A percentile compares a stretch with the other conserved stretches of the same genome.
phyloP scores from a whole-genome alignment of 129 eudicot genomes.

The Artemisia tridentata region DNA sequence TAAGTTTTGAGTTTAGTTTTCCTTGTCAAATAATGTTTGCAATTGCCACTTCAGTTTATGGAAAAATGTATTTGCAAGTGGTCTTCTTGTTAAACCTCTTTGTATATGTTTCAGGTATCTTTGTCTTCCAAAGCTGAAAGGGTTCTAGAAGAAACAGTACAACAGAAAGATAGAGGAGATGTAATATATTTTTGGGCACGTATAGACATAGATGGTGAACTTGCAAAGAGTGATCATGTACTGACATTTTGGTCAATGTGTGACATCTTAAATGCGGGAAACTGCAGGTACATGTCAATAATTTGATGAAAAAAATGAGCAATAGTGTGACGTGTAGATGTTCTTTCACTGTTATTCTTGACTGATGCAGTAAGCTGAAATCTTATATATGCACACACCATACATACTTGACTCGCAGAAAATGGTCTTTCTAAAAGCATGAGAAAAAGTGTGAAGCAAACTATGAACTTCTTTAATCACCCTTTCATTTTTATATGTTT shows the following conservation, averaged over 20 bases:
- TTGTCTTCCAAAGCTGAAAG: conserved; percentile 72
- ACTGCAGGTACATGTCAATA: conserved; percentile 58
- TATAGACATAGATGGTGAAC: conserved; percentile 57
- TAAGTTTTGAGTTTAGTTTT: background rate
- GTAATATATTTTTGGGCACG: conserved; percentile 82
- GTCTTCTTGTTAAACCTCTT: conserved; percentile 6
- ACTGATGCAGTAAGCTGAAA: background rate
- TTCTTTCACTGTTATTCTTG: background rate
- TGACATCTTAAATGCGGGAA: conserved; percentile 87
- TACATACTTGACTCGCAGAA: background rate
- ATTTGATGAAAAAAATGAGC: too few relatives aligned
- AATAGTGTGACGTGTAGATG: background rate
- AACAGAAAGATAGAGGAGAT: conserved; percentile 64
- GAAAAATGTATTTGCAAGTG: conserved; percentile 4
- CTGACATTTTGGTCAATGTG: conserved; percentile 91
- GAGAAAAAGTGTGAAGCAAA: too few relatives aligned
- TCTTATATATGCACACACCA: background rate
- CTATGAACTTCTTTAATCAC: too few relatives aligned
- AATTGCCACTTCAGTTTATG: conserved; percentile 6
- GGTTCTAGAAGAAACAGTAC: conserved; percentile 66
- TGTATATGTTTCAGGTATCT: conserved; percentile 58
- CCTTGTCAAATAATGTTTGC: conserved; percentile 10
- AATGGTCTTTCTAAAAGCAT: background rate
- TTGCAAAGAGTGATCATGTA: conserved; percentile 44
- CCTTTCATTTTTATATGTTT: too few relatives aligned